Conservation (phyloP, 1,284 basidiomycete species). For the Ceratobasidium sp. region DNA sequence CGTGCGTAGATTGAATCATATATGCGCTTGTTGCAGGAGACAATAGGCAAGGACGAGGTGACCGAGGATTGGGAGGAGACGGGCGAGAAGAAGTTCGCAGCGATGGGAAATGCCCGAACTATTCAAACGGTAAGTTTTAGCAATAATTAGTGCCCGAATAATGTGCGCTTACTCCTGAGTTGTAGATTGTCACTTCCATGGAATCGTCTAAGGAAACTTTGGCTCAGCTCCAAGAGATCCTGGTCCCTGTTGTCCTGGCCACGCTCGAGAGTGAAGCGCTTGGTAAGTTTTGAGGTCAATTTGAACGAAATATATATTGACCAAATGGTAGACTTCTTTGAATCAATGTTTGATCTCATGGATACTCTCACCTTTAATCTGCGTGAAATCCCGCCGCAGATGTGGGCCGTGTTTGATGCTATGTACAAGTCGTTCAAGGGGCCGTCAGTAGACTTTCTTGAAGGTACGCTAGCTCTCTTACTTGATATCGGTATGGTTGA, state of each 20-base stretch:
- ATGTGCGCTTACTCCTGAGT: background rate
- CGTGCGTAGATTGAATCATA: conserved; percentile 79
- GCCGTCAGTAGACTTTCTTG: conserved; percentile 85
- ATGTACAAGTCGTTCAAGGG: conserved; percentile 88
- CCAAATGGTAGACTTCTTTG: conserved; percentile 82
- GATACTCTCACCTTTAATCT: conserved; percentile 88
- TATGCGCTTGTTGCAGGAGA: conserved; percentile 77
- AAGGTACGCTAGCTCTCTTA: conserved; percentile 62
- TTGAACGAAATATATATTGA: background rate
- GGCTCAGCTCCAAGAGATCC: conserved; percentile 80
- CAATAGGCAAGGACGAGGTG: conserved; percentile 60
- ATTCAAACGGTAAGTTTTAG: conserved; percentile 69
- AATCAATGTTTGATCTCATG: conserved; percentile 88
- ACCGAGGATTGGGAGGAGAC: conserved; percentile 67
- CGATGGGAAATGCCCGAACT: conserved; percentile 86
- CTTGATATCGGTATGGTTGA: conserved; percentile 9
- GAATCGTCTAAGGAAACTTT: conserved; percentile 81
- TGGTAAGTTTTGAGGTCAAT: conserved; percentile 58
- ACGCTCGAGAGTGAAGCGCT: conserved; percentile 80
- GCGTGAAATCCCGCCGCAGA: conserved; percentile 75
- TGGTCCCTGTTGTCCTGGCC: conserved; percentile 80
- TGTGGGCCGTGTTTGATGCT: conserved; percentile 89
- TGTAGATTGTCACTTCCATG: conserved; percentile 72
- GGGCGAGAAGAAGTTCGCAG: conserved; percentile 85
- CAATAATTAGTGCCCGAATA: background rate